Conservation (phyloP, 164 flowering plant species). For the Nymphaea thermarum region DNA sequence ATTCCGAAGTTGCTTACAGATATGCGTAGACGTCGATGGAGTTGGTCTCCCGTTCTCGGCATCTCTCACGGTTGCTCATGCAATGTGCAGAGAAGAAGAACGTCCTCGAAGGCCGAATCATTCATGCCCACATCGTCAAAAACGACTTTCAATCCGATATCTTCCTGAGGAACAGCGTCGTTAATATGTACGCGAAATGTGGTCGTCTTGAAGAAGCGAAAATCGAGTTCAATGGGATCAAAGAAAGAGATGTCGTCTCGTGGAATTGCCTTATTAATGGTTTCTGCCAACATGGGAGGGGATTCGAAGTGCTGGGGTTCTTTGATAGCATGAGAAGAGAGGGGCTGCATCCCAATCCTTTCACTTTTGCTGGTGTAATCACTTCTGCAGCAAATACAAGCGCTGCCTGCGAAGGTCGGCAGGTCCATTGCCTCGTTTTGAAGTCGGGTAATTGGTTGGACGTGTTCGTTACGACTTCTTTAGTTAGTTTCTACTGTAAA, state of each 20-base stretch:
- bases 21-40: background rate
- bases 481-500: constrained; percentile 58
- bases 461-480: constrained; percentile 58
- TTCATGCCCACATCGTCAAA: constrained; percentile 62
- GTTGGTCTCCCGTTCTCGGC: constrained; percentile 10
- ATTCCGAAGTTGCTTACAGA: background rate
- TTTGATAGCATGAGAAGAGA: constrained; percentile 41
- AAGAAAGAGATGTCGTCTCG: constrained; percentile 40
- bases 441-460: constrained; percentile 27
- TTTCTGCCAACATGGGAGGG: constrained; percentile 29
- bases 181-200: constrained; percentile 64
- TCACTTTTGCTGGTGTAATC: constrained; percentile 59
- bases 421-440: constrained; percentile 41
- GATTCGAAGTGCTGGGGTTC: constrained; percentile 25
- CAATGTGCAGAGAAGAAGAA: constrained; percentile 27
- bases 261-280: constrained; percentile 73
- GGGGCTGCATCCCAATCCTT: constrained; percentile 36
- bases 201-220: constrained; percentile 28
- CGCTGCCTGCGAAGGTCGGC: constrained; percentile 22
- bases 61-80: constrained; percentile 27
- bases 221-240: constrained; percentile 32
- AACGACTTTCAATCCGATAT: constrained; percentile 22
- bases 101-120: constrained; percentile 27
- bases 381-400: constrained; percentile 30
- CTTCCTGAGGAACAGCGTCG: constrained; percentile 41